These are phyloP conservation scores for Cercospora sp. DNA, from an alignment of 2,329 filamentous ascomycete genomes.

Conservation along the genomic window DNA sequence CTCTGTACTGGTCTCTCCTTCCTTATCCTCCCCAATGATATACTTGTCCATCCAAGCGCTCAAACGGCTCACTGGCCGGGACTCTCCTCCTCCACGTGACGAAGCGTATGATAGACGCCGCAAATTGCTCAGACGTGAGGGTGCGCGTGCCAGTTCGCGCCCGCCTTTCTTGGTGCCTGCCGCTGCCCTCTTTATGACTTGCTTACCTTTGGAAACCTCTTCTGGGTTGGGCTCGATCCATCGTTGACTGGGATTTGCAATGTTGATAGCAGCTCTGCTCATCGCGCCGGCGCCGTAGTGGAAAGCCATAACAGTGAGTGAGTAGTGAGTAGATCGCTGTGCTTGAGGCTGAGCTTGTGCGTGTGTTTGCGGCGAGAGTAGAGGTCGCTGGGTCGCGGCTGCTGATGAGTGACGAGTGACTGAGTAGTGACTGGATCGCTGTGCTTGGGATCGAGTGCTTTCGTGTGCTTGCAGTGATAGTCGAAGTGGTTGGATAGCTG, in stretches of 20 bases:
- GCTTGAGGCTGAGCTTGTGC: not conserved
- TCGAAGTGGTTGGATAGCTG: not conserved
- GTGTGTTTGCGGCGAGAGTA: not conserved
- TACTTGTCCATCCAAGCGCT: constrained; percentile 7
- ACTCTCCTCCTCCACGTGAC: not conserved
- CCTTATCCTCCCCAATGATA: not conserved
- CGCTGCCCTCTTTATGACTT: constrained; percentile 1
- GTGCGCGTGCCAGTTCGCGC: not conserved
- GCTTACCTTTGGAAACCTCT: constrained; percentile 8
- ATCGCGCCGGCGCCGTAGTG: not conserved
- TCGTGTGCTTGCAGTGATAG: not conserved
- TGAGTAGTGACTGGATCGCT: not conserved
- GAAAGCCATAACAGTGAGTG: not conserved
- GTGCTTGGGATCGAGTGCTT: not conserved
- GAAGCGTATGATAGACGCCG: not conserved
- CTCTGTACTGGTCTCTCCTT: not conserved
- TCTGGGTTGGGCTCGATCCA: constrained; percentile 2
- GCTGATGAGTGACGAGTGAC: not conserved
- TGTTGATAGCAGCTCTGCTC: constrained; percentile 3
- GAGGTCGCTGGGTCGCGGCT: not conserved
- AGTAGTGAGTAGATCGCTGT: not conserved
- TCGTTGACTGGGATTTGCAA: not conserved
- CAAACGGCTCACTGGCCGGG: constrained; percentile 5
- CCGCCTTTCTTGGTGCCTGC: constrained; percentile 13
- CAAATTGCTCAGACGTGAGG: constrained; percentile 5